Evolutionary conservation across 805 yeast species (phyloP), one percentile per base, ranked within the genome.

Genomic region (Saturnispora ahearnii): DNA sequence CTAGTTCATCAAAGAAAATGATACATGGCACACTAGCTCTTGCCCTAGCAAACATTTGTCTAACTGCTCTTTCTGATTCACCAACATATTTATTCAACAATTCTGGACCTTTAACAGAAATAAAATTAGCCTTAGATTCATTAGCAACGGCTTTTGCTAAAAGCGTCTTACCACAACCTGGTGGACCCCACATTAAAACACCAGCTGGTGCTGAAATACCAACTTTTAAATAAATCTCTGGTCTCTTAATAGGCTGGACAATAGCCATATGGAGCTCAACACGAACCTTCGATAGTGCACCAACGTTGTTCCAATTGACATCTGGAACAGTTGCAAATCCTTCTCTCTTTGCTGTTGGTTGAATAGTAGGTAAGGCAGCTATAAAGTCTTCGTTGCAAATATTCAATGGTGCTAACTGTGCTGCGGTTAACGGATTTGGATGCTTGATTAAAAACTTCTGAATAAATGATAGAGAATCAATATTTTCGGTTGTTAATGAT

Each of bases 291-390:
- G 78, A 68, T 53, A 93, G 72, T 0, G 98, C 99, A 55, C 99
- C 99, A 33, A 93, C 96, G 62, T 84, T 85, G 5, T 82, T 77
- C 99, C 99, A 93, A 6, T 95, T 81, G 3, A 93, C 96, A 63
- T 93, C 98, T 0, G 99, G 99, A 11, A 93, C 95, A 0, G 98
- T 93, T 0, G 99, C 97, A 68, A 93, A 93, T 0, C 99, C 99
- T 72, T 93, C 99, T 64, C 99, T 82, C 62, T 90, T 91, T 1
- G 97, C 96, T 0, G 97, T 87, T 10, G 99, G 99, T 68, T 93
- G 99, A 42, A 93, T 84, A 0, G 90, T 81, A 2, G 98, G 97
- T 37, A 93, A 68, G 1, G 98, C 98, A 10, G 77, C 73, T 33
- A 85, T 55, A 62, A 93, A 93, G 63, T 93, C 99, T 12, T 77